Percentiles rank a stretch among this genome's conserved stretches.
These are phyloP conservation scores for Fusarium sp. DNA, from an alignment of 2,329 filamentous ascomycete genomes.

Conservation along the genomic window DNA sequence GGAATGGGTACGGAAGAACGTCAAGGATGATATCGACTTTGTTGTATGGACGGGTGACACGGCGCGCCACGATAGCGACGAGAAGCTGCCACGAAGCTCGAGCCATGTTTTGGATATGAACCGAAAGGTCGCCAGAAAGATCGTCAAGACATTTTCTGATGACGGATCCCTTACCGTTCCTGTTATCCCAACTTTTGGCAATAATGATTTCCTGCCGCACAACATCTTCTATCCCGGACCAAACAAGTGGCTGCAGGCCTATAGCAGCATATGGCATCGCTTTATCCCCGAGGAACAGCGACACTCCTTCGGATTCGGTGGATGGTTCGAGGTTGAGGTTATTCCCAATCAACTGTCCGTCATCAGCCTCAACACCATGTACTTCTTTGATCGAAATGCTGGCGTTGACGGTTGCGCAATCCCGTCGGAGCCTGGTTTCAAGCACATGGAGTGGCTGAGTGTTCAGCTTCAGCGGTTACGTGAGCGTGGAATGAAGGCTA, in stretches of 20 bases:
- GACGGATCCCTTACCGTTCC: conserved; percentile 72
- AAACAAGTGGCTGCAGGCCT: conserved; percentile 84
- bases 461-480: conserved; percentile 87
- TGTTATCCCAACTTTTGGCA: conserved; percentile 89
- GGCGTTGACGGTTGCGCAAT: conserved; percentile 89
- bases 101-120: conserved; percentile 84
- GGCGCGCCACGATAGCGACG: conserved; percentile 88
- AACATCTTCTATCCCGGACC: conserved; percentile 90
- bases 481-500: conserved; percentile 88
- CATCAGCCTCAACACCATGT: conserved; percentile 95
- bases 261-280: conserved; percentile 79
- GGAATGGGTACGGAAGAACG: conserved; percentile 81
- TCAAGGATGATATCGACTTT: conserved; percentile 85
- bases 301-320: conserved; percentile 89
- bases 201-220: conserved; percentile 97
- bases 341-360: conserved; percentile 86
- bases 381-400: conserved; percentile 93
- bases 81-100: conserved; percentile 77
- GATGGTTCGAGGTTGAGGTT: conserved; percentile 95
- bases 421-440: conserved; percentile 85
- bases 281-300: conserved; percentile 94
- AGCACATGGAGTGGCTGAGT: conserved; percentile 95
- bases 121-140: conserved; percentile 76
- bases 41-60: conserved; percentile 94
- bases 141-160: conserved; percentile 76